These are phyloP conservation scores for Leccinum ochraceum DNA, from an alignment of 768 basidiomycete genomes.

Conservation along the genomic window DNA sequence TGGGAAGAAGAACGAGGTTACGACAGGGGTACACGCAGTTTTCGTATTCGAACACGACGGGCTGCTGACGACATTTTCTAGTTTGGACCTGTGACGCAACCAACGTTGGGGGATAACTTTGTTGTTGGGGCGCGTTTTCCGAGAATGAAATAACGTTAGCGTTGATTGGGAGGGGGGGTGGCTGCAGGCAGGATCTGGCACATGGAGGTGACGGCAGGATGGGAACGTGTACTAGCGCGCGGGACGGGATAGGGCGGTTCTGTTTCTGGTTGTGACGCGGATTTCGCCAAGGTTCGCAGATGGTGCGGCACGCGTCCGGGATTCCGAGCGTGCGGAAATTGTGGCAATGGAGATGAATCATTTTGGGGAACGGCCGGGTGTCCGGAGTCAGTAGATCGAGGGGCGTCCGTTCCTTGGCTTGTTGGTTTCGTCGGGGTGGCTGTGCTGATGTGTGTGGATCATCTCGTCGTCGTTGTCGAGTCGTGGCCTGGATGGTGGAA, in stretches of 20 bases:
- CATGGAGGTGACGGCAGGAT: conserved; percentile 2
- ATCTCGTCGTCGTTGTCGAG: neutral
- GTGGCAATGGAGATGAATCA: conserved; percentile 3
- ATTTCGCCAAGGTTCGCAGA: neutral
- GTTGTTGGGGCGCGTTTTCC: neutral
- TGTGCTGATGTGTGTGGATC: neutral
- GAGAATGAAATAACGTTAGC: conserved; percentile 18
- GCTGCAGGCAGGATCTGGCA: neutral
- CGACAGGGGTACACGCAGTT: conserved; percentile 15
- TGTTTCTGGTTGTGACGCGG: neutral
- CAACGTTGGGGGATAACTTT: no score
- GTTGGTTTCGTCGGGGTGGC: conserved; percentile 4
- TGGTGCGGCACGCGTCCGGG: conserved; percentile 1
- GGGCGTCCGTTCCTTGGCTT: no score
- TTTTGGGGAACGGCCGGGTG: conserved; percentile 6
- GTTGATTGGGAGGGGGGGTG: neutral
- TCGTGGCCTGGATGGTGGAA: neutral
- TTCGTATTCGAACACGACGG: conserved; percentile 8
- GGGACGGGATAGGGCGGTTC: neutral
- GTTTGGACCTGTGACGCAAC: neutral
- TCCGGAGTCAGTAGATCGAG: conserved; percentile 9
- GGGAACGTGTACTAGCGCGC: neutral
- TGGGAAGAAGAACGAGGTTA: conserved; percentile 15
- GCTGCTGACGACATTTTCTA: no score
- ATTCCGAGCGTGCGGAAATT: conserved; percentile 12